Evolutionary conservation across 495 filamentous ascomycete species (phyloP).

Genomic region (Letharia lupina): DNA sequence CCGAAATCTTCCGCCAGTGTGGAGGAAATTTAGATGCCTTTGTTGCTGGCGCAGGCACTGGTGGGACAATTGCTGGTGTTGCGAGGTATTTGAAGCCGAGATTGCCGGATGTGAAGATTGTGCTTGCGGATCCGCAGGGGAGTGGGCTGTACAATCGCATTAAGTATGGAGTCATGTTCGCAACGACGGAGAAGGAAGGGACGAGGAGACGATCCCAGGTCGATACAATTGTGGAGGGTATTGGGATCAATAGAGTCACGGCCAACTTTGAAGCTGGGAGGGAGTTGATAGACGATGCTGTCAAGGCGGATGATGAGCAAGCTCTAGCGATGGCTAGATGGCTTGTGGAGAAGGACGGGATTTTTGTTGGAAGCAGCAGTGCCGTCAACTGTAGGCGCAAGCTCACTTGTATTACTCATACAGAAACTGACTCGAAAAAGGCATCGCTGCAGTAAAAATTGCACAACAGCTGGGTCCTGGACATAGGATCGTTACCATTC

Average conservation of each 20-base stretch:
- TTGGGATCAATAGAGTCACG: conserved; percentile 88
- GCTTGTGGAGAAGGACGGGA: conserved; percentile 91
- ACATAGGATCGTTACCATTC: conserved; percentile 76
- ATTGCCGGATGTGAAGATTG: conserved; percentile 51
- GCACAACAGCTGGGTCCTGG: conserved; percentile 68
- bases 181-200: conserved; percentile 76
- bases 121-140: conserved; percentile 90
- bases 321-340: conserved; percentile 87
- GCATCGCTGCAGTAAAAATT: conserved; percentile 74
- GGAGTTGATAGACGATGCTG: conserved; percentile 77
- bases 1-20: conserved; percentile 79
- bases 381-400: conserved; percentile 76
- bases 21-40: conserved; percentile 75
- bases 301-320: conserved; percentile 85
- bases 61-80: conserved; percentile 86
- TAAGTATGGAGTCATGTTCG: conserved; percentile 92
- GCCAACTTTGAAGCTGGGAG: conserved; percentile 84
- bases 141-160: conserved; percentile 89
- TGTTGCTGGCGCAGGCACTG: conserved; percentile 90
- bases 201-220: conserved; percentile 83
- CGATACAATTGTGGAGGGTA: conserved; percentile 92
- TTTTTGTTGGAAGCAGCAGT: conserved; percentile 89
- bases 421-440: conserved; percentile 28
- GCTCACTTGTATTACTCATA: not conserved
- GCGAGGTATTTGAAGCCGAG: conserved; percentile 69